Conservation (phyloP, 129 eudicot species). For the Dittrichia graveolens region DNA sequence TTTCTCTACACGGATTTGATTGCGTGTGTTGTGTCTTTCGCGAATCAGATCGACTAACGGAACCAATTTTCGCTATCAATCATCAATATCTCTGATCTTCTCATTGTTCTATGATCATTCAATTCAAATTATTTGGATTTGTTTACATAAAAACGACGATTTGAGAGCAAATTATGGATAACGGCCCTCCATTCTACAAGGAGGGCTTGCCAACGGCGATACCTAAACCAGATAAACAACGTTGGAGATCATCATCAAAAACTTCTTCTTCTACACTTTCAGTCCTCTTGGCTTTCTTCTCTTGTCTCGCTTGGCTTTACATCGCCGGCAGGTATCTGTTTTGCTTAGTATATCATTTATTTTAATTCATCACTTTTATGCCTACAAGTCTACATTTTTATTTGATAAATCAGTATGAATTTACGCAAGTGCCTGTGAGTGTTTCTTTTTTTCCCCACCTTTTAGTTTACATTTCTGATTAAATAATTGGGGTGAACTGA, state of each 20-base stretch:
- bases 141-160: constrained; percentile 11
- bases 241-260: constrained; percentile 40
- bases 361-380: too few species aligned
- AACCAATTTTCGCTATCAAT: constrained; percentile 1
- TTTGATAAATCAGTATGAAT: too few species aligned
- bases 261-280: constrained; percentile 46
- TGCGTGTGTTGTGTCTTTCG: too few species aligned
- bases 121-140: neutral
- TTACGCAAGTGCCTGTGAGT: too few species aligned
- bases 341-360: too few species aligned
- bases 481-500: neutral
- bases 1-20: too few species aligned
- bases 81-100: neutral
- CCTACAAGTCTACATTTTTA: too few species aligned
- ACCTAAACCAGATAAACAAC: constrained; percentile 40
- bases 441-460: too few species aligned
- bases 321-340: constrained; percentile 64
- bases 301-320: constrained; percentile 84
- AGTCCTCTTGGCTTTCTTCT: constrained; percentile 56
- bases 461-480: neutral
- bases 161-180: constrained; percentile 40
- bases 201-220: constrained; percentile 48
- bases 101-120: constrained; percentile 14
- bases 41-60: too few species aligned
- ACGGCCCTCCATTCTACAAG: constrained; percentile 35